Conservation (phyloP, 164 flowering plant genomes). For the Vitis rotundifolia region DNA sequence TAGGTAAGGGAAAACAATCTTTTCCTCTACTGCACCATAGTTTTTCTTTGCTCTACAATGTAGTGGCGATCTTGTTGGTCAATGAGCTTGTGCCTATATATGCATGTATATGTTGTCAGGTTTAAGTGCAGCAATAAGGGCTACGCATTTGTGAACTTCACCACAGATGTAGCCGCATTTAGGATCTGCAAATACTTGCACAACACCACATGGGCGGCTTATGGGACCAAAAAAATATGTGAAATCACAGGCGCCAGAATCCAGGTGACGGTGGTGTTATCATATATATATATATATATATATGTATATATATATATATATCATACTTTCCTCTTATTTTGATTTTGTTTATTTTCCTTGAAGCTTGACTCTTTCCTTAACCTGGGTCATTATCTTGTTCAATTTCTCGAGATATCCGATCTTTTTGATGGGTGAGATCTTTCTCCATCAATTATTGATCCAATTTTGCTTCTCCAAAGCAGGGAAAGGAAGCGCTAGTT, state of each 20-base stretch:
- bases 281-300: neutral
- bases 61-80: too few relatives aligned
- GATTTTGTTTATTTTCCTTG: neutral
- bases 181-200: constrained; percentile 13
- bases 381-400: too few relatives aligned
- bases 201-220: constrained; percentile 17
- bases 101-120: neutral
- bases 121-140: constrained; percentile 28
- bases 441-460: too few relatives aligned
- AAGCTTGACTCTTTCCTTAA: neutral
- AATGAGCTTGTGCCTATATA: neutral
- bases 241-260: constrained; percentile 31
- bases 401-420: too few relatives aligned
- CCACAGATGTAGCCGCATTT: constrained; percentile 19
- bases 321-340: neutral
- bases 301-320: neutral
- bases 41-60: neutral
- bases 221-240: constrained; percentile 33
- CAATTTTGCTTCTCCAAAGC: neutral
- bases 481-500: constrained; percentile 38
- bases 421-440: too few relatives aligned
- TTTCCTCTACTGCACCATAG: neutral
- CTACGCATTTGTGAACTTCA: constrained; percentile 62
- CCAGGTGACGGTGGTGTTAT: constrained; percentile 23
- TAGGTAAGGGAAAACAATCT: constrained; percentile 15